phyloP scores from a whole-genome alignment of 805 yeast species.

The Kuraishia capsulata region DNA sequence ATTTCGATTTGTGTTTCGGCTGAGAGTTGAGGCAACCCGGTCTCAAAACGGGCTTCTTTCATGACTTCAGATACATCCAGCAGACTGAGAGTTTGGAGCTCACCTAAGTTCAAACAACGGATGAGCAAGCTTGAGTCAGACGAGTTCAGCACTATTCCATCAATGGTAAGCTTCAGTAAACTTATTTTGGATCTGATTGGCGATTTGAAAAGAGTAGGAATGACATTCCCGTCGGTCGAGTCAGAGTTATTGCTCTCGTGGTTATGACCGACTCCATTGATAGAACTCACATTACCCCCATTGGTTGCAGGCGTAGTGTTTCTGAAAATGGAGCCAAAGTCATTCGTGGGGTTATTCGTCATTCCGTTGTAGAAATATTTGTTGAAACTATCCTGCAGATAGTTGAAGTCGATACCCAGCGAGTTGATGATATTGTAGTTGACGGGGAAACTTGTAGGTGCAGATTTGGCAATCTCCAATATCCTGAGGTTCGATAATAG shows the following conservation, averaged over 20 bases:
- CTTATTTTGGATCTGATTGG: slow-evolving; percentile 3
- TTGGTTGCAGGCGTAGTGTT: neutral
- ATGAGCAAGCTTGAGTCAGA: slow-evolving; percentile 8
- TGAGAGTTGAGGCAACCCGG: neutral
- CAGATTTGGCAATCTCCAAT: slow-evolving; percentile 7
- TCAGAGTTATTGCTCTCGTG: neutral
- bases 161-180: slow-evolving; percentile 9
- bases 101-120: slow-evolving; percentile 8
- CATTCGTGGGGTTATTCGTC: slow-evolving; percentile 7
- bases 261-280: no score
- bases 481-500: slow-evolving; percentile 5
- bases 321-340: slow-evolving; percentile 6
- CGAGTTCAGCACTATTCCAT: slow-evolving; percentile 8
- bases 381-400: slow-evolving; percentile 10
- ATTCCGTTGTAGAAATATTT: slow-evolving; percentile 10
- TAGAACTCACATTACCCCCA: slow-evolving; percentile 1
- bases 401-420: slow-evolving; percentile 10
- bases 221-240: neutral
- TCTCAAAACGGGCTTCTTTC: neutral
- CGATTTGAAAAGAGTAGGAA: neutral
- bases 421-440: slow-evolving; percentile 7
- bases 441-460: slow-evolving; percentile 7
- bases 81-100: slow-evolving; percentile 9
- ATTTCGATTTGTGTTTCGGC: no score
- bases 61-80: slow-evolving; percentile 11